phyloP scores from a whole-genome alignment of 2,329 filamentous ascomycete species.

The Fusarium armeniacum region DNA sequence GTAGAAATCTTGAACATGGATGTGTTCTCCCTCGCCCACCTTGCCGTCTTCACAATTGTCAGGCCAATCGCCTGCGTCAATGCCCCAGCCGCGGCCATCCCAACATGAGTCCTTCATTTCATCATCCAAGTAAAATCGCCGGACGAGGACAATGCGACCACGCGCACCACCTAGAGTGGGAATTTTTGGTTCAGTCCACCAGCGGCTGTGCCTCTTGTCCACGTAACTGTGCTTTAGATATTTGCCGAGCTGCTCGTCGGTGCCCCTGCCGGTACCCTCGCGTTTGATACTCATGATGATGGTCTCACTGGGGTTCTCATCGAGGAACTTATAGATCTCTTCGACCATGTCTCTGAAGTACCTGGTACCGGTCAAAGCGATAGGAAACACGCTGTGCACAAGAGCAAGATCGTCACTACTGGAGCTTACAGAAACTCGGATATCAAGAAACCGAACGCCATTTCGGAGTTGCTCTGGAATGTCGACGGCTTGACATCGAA shows the following conservation, averaged over 20 bases:
- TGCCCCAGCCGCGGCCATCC: conserved; percentile 67
- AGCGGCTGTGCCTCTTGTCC: conserved; percentile 67
- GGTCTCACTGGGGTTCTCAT: conserved; percentile 82
- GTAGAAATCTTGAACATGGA: conserved; percentile 96
- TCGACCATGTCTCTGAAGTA: conserved; percentile 81
- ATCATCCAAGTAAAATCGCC: conserved; percentile 79
- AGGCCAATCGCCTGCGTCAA: conserved; percentile 79
- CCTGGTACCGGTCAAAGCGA: conserved; percentile 85
- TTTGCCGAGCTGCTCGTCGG: conserved; percentile 81
- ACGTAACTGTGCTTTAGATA: conserved; percentile 82
- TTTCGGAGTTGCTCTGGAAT: conserved; percentile 85
- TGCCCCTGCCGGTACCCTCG: conserved; percentile 85
- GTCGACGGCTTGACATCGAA: conserved; percentile 89
- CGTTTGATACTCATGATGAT: conserved; percentile 91
- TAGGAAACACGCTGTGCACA: conserved; percentile 91
- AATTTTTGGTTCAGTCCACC: conserved; percentile 84
- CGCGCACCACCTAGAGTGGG: conserved; percentile 84
- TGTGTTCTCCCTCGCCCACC: conserved; percentile 74
- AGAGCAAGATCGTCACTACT: conserved; percentile 79
- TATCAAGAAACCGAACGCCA: conserved; percentile 94
- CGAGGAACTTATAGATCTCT: conserved; percentile 80
- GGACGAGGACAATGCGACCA: conserved; percentile 85
- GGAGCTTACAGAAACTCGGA: conserved; percentile 74
- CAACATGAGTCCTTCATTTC: conserved; percentile 64
- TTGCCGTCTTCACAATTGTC: conserved; percentile 87